These are phyloP conservation scores for Metschnikowia continentalis DNA, from an alignment of 805 yeast species.

Conservation along the genomic window DNA sequence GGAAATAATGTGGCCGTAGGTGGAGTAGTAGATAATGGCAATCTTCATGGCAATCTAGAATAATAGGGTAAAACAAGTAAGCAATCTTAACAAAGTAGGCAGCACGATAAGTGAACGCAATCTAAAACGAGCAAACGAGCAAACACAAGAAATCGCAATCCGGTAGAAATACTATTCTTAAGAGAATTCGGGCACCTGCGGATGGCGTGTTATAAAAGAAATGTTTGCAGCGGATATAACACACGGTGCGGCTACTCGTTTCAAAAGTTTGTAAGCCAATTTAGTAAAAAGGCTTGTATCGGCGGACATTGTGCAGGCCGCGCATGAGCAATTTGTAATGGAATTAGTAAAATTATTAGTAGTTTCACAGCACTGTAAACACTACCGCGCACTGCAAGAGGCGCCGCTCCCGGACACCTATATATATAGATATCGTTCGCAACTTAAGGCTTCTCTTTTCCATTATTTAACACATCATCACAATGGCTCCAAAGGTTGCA, in stretches of 20 bases:
- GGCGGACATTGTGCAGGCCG: not conserved
- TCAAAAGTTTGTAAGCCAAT: not conserved
- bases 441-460: not conserved
- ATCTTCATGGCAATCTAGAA: constrained; percentile 12
- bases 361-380: not conserved
- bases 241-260: not conserved
- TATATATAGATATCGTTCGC: not conserved
- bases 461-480: not conserved
- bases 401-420: not conserved
- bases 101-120: too few species aligned
- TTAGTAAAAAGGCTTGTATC: not conserved
- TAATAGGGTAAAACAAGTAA: too few species aligned
- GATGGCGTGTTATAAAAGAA: not conserved
- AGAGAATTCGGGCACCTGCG: not conserved
- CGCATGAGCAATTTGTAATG: not conserved
- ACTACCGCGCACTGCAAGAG: not conserved
- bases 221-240: not conserved
- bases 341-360: not conserved
- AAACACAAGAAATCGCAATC: too few species aligned
- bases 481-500: constrained; percentile 48
- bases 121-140: too few species aligned
- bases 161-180: too few species aligned
- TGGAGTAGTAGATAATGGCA: constrained; percentile 18
- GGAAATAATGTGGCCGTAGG: constrained; percentile 17
- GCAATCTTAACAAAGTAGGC: too few species aligned